Evolutionary conservation across 2,329 filamentous ascomycete species (phyloP).

Genomic region (Aspergillus puulaauensis): DNA sequence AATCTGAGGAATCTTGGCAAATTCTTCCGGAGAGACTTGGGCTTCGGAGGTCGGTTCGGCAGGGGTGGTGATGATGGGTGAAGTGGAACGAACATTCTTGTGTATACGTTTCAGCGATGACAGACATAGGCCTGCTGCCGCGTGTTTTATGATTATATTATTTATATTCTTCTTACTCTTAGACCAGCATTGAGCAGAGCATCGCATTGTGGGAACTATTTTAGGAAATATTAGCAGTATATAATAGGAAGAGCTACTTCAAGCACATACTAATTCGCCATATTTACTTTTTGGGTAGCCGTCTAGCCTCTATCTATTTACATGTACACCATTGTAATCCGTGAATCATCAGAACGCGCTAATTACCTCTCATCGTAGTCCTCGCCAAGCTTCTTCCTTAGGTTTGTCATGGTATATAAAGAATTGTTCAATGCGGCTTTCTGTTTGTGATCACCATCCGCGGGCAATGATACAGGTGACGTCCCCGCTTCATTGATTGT

Average conservation of each 20-base stretch:
- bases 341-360: not conserved
- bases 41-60: slow-evolving; percentile 71
- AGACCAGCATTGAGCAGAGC: not conserved
- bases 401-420: slow-evolving; percentile 40
- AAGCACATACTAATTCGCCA: not conserved
- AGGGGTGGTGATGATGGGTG: slow-evolving; percentile 31
- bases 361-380: slow-evolving; percentile 21
- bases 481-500: slow-evolving; percentile 34
- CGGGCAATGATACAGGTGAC: slow-evolving; percentile 24
- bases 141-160: slow-evolving; percentile 2
- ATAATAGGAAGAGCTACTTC: not conserved
- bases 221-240: not conserved
- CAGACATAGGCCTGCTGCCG: not conserved
- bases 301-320: not conserved
- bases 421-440: slow-evolving; percentile 34
- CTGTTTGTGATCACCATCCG: slow-evolving; percentile 28
- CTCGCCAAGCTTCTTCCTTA: slow-evolving; percentile 35
- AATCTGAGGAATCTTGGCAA: slow-evolving; percentile 95
- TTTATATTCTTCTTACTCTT: not conserved
- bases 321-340: not conserved
- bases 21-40: slow-evolving; percentile 88
- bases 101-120: slow-evolving; percentile 3
- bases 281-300: not conserved
- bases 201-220: not conserved
- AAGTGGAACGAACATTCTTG: not conserved